Base-by-base conservation (phyloP, 441 rosid genomes). In the Gossypium aridum region DNA sequence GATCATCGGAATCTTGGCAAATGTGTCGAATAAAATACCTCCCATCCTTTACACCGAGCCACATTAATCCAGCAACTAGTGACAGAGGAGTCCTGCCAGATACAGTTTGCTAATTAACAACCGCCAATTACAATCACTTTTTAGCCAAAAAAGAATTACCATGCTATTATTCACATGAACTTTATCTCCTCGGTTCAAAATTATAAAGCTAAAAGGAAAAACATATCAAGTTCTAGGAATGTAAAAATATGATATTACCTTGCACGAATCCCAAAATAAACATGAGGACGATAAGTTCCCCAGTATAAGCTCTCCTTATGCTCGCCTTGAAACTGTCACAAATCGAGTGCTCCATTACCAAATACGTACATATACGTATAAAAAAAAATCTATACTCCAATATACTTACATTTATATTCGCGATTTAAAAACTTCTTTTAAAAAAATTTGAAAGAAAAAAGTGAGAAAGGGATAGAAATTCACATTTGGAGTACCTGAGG, bases 201-300 rank as follows among this genome's bases (percentile, higher is more conserved):
- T 17, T 70, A 54, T 31, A 70, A 70, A 51, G 47, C 8, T 0
- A 25, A 28, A 16, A 12, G 43, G 66, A 62, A 28, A 39, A 69
- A 26, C 17, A 28, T 17, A 28, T 53, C 25, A 54, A 49, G 60
- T n/a, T 49, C 20, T 25, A 49, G 0, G 8, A 6, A 69, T 55
- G 7, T 9, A 2, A 55, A 55, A 55, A 47, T 34, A 54, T 9
- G 47, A 53, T 4, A 14, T 23, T 64, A 90, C 98, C 99, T 93
- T 3, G 97, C 90, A 7, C 99, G 97, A 85, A 93, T 86, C 63
- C 98, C 99, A 45, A 93, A 80, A 81, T 93, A 93, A 83, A 90
- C 91, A 73, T 93, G 90, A 83, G 98, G 98, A 47, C 98, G 91
- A 77, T 92, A 96, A 12, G 98, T 96, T 78, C 99, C 99, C 99